Conservation (phyloP, 345 rosid species). For the Cardiospermum halicacabum region DNA sequence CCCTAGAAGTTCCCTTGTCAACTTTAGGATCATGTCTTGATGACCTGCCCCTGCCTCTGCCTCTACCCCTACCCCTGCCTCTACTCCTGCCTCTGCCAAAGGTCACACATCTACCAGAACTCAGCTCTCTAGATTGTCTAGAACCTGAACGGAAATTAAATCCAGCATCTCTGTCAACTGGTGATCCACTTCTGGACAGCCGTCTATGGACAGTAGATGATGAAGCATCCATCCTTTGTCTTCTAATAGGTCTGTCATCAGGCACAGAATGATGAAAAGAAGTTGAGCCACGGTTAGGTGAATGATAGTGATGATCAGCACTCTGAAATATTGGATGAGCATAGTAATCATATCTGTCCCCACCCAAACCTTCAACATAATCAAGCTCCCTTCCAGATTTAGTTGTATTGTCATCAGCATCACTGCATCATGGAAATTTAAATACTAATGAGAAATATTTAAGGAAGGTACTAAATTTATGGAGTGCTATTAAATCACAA, state of each 20-base stretch:
- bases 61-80: too few species aligned
- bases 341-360: constrained; percentile 10
- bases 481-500: neutral
- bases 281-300: constrained; percentile 2
- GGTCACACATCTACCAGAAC: constrained; percentile 13
- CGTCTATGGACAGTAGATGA: constrained; percentile 8
- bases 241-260: neutral
- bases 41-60: constrained; percentile 19
- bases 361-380: constrained; percentile 3
- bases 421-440: constrained; percentile 8
- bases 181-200: neutral
- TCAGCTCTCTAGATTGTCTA: constrained; percentile 15
- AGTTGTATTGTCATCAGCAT: neutral
- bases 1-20: constrained; percentile 5
- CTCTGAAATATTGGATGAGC: constrained; percentile 7
- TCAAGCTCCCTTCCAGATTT: constrained; percentile 13
- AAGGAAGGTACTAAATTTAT: neutral
- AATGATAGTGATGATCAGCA: constrained; percentile 5
- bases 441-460: neutral
- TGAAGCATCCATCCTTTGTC: constrained; percentile 10
- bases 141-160: constrained; percentile 9
- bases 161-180: constrained; percentile 10
- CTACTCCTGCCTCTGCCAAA: constrained; percentile 14
- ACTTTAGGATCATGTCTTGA: constrained; percentile 7
- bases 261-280: constrained; percentile 1